phyloP scores from a whole-genome alignment of 2,329 filamentous ascomycete genomes.

The Fusarium siculi region DNA sequence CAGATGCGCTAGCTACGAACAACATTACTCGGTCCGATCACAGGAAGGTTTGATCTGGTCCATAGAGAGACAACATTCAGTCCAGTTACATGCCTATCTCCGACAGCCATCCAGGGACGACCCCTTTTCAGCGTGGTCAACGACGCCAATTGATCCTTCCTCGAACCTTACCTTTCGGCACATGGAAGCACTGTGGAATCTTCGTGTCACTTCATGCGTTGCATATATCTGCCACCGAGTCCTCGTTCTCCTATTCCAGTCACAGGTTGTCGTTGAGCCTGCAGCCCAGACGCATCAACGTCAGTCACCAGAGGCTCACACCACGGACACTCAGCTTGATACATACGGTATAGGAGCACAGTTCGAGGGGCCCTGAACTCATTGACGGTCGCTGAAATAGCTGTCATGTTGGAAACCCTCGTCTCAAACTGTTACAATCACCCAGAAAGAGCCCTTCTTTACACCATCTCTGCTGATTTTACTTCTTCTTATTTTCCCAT shows the following conservation, averaged over 20 bases:
- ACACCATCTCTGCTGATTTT: background rate
- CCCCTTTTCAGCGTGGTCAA: background rate
- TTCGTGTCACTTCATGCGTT: background rate
- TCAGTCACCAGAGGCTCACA: background rate
- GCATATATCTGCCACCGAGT: background rate
- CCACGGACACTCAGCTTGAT: background rate
- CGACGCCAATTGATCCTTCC: background rate
- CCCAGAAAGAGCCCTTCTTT: background rate
- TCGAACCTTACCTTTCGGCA: background rate
- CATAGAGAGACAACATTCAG: background rate
- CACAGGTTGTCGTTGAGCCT: background rate
- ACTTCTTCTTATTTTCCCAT: background rate
- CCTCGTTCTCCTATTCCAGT: background rate
- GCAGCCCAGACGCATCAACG: background rate
- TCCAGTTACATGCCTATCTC: background rate
- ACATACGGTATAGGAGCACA: slow-evolving; percentile 1
- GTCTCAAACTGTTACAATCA: background rate
- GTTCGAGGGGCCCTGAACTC: background rate
- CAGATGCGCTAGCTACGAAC: background rate
- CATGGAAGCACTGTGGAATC: background rate
- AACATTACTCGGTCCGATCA: background rate
- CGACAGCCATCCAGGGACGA: background rate
- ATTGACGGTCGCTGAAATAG: background rate
- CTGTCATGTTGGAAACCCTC: background rate
- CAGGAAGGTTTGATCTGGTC: background rate